Evolutionary conservation across 106 monocot species (phyloP).

Genomic region (Dioscorea zingiberensis): DNA sequence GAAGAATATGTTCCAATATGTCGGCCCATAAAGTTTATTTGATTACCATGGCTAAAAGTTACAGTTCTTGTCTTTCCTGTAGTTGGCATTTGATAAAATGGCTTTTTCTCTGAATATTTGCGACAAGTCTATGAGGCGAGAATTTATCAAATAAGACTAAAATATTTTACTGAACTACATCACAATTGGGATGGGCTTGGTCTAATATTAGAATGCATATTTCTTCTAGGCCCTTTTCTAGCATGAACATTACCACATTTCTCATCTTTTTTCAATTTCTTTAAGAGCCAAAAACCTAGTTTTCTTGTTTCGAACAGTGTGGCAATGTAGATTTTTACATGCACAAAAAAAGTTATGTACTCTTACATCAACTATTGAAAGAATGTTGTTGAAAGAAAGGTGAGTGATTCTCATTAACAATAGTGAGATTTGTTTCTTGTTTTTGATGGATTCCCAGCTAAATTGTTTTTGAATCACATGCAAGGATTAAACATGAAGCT

Average conservation of each 20-base stretch:
- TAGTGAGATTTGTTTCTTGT: not conserved
- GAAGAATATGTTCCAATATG: not conserved
- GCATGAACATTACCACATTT: not conserved
- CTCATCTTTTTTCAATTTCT: not conserved
- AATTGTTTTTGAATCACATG: not conserved
- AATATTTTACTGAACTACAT: not conserved
- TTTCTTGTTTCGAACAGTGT: too few relatives aligned
- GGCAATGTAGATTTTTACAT: not conserved
- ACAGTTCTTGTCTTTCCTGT: not conserved
- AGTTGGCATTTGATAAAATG: too few relatives aligned
- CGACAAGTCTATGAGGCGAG: too few relatives aligned
- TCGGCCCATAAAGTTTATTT: not conserved
- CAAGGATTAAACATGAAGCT: not conserved
- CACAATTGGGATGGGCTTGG: not conserved
- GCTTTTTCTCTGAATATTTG: too few relatives aligned
- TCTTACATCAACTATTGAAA: not conserved
- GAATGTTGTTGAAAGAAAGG: not conserved
- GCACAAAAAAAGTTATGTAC: not conserved
- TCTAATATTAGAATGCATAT: not conserved
- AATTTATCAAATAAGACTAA: not conserved
- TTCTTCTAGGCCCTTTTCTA: not conserved
- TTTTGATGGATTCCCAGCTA: not conserved
- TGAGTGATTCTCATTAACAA: not conserved
- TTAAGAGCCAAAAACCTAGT: too few relatives aligned
- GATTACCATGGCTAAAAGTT: not conserved